Percentiles rank a stretch among this genome's conserved stretches.
Evolutionary conservation across 306 rosid genomes (phyloP).

Genomic region (Rosa chinensis): DNA sequence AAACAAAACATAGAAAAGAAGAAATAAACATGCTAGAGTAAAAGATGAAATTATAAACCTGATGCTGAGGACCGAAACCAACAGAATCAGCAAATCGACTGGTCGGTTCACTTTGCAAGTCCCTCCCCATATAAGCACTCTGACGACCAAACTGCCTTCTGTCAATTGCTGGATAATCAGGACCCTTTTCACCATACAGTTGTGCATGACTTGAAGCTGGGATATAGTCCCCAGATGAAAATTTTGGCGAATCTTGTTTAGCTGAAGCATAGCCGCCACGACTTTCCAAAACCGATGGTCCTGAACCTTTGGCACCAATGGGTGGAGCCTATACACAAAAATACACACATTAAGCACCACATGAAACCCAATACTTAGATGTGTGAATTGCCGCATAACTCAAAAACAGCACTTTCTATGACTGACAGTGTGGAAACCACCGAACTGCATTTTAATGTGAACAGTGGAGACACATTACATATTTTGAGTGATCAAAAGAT

Average conservation of each 20-base stretch:
- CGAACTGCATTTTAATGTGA: background rate
- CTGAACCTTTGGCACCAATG: conserved; percentile 62
- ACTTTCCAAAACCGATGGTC: conserved; percentile 68
- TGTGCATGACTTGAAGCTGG: conserved; percentile 74
- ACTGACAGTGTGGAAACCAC: background rate
- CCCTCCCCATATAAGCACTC: conserved; percentile 76
- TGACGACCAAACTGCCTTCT: conserved; percentile 86
- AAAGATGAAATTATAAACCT: conserved; percentile 45
- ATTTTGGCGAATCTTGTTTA: conserved; percentile 80
- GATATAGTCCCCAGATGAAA: conserved; percentile 72
- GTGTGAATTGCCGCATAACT: background rate
- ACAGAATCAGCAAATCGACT: conserved; percentile 75
- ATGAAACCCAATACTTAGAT: background rate
- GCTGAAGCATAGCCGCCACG: conserved; percentile 71
- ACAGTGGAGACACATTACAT: background rate
- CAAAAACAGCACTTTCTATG: background rate
- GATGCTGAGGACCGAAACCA: conserved; percentile 75
- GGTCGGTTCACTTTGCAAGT: conserved; percentile 64
- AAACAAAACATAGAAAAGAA: background rate
- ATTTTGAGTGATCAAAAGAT: background rate
- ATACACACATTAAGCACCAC: background rate
- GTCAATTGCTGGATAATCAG: conserved; percentile 78
- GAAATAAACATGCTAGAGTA: background rate
- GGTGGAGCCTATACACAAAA: conserved; percentile 51
- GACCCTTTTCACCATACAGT: conserved; percentile 73